Percentiles rank a stretch among this genome's conserved stretches.
Evolutionary conservation across 257 asterid species (phyloP).

Genomic region (Solanum peruvianum): DNA sequence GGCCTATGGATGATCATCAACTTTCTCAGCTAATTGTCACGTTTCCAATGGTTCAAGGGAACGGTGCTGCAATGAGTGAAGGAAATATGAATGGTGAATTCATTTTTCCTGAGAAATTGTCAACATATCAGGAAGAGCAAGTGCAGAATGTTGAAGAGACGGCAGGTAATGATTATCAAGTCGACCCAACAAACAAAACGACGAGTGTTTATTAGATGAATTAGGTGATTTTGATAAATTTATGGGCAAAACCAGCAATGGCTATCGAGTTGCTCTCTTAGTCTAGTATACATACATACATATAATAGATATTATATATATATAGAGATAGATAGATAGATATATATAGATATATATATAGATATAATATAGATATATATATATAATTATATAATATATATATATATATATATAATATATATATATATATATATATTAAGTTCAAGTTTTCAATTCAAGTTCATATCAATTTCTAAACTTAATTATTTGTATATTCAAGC

Average conservation of each 20-base stretch:
- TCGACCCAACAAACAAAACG: neutral
- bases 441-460: too few species aligned
- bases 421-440: too few species aligned
- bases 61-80: neutral
- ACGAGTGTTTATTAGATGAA: neutral
- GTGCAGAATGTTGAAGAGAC: neutral
- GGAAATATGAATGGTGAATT: neutral
- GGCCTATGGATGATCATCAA: neutral
- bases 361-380: too few species aligned
- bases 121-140: neutral
- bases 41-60: neutral
- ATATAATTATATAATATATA: too few species aligned
- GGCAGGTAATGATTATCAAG: too few species aligned
- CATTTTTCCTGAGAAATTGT: too few species aligned
- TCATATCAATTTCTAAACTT: too few species aligned
- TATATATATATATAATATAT: too few species aligned
- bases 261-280: neutral
- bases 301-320: too few species aligned
- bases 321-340: too few species aligned
- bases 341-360: too few species aligned
- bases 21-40: neutral
- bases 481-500: too few species aligned
- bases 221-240: neutral
- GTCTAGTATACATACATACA: neutral
- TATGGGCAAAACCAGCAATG: neutral